phyloP scores from a whole-genome alignment of 2,329 filamentous ascomycete species.

The Paradendryphiella salina region DNA sequence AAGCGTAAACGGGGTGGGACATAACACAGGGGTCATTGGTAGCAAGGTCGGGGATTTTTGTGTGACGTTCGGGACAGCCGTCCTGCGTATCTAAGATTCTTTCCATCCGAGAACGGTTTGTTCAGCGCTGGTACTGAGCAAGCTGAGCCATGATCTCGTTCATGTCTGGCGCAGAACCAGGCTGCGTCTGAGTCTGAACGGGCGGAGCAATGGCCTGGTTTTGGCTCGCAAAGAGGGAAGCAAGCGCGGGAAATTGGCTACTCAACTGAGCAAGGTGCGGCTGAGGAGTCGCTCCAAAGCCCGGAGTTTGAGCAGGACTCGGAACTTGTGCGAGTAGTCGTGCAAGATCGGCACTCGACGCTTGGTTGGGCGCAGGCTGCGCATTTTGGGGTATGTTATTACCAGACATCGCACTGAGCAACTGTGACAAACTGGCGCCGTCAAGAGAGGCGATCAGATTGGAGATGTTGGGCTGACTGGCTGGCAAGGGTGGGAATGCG shows the following conservation, averaged over 20 bases:
- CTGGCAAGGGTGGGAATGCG: slow-evolving; percentile 41
- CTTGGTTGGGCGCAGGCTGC: slow-evolving; percentile 41
- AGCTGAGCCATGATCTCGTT: slow-evolving; percentile 76
- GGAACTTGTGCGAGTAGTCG: slow-evolving; percentile 45
- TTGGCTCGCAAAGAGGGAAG: slow-evolving; percentile 35
- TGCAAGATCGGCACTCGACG: slow-evolving; percentile 44
- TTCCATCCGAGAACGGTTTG: neutral
- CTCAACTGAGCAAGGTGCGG: slow-evolving; percentile 34
- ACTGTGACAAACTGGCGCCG: slow-evolving; percentile 68
- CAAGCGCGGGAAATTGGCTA: slow-evolving; percentile 38
- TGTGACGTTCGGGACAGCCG: slow-evolving; percentile 1
- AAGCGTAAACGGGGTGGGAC: slow-evolving; percentile 4
- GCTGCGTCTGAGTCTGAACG: slow-evolving; percentile 34
- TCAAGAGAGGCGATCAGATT: slow-evolving; percentile 70
- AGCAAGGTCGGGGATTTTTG: slow-evolving; percentile 10
- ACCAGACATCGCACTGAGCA: slow-evolving; percentile 63
- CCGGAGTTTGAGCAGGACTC: slow-evolving; percentile 30
- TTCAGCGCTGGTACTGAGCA: slow-evolving; percentile 62
- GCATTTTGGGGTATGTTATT: slow-evolving; percentile 46
- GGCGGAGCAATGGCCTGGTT: slow-evolving; percentile 32
- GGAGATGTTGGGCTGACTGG: slow-evolving; percentile 57
- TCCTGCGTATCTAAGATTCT: slow-evolving; percentile 7
- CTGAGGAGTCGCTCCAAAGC: slow-evolving; percentile 26
- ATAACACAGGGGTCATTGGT: slow-evolving; percentile 1
- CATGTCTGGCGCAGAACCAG: slow-evolving; percentile 53